Conservation (phyloP, 139 green algal genomes). For the Asterochloris sp. region DNA sequence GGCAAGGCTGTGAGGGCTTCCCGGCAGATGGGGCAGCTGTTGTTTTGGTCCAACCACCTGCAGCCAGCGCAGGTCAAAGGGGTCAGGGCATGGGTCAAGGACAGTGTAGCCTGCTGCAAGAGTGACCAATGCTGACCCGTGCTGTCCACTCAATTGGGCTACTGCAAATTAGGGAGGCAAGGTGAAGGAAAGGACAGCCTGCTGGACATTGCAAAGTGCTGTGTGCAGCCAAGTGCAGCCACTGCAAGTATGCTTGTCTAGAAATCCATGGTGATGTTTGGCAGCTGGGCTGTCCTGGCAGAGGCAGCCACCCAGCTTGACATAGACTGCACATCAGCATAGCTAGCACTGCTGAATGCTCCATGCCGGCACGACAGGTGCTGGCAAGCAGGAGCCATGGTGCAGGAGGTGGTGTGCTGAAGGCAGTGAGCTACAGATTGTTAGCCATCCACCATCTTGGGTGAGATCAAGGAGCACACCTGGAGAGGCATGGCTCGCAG, state of each 20-base stretch:
- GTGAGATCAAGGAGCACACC: neutral
- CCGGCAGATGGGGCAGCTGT: conserved; percentile 49
- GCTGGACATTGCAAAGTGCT: neutral
- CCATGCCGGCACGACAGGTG: neutral
- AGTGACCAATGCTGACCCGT: neutral
- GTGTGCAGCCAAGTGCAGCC: no score
- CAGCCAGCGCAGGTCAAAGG: neutral
- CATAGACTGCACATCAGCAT: neutral
- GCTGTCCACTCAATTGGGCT: neutral
- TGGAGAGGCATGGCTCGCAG: conserved; percentile 60
- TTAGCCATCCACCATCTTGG: neutral
- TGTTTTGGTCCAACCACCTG: conserved; percentile 41
- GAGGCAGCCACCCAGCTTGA: no score
- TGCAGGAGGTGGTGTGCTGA: neutral
- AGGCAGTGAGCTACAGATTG: neutral
- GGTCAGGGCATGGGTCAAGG: neutral
- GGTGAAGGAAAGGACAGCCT: neutral
- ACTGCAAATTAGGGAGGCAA: neutral
- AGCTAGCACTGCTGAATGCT: no score
- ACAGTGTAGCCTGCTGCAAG: neutral
- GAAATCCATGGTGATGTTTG: no score
- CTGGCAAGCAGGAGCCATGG: neutral
- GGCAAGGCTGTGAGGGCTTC: conserved; percentile 27
- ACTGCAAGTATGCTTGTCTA: no score
- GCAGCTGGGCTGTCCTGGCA: no score